These are phyloP conservation scores for Penicillium frequentans DNA, from an alignment of 2,329 filamentous ascomycete species.

Conservation along the genomic window DNA sequence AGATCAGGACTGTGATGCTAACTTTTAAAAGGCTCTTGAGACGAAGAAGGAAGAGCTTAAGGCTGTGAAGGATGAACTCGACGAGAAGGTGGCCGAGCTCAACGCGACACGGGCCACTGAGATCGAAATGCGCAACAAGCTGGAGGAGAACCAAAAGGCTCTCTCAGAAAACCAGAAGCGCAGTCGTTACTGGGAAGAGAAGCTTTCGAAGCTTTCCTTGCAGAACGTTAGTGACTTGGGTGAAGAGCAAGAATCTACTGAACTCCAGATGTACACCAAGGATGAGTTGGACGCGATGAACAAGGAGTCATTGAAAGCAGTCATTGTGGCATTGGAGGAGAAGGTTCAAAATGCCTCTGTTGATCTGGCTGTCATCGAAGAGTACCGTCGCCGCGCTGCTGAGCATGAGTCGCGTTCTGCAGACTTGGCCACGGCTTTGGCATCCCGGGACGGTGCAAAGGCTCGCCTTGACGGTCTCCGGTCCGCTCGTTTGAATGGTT, in stretches of 20 bases:
- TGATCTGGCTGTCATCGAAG: conserved; percentile 82
- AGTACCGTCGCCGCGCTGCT: conserved; percentile 82
- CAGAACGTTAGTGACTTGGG: conserved; percentile 76
- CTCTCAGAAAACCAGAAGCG: conserved; percentile 83
- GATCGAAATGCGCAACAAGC: conserved; percentile 97
- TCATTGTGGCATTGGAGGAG: conserved; percentile 67
- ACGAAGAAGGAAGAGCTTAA: conserved; percentile 79
- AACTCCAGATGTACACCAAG: conserved; percentile 74
- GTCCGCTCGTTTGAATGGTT: conserved; percentile 85
- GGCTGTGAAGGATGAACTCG: conserved; percentile 77
- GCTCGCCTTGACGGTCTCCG: conserved; percentile 90
- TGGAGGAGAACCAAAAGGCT: conserved; percentile 92
- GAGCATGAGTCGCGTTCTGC: conserved; percentile 79
- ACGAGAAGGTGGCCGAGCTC: conserved; percentile 79
- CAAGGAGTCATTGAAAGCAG: conserved; percentile 62
- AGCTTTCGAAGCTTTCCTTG: conserved; percentile 77
- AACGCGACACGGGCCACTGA: conserved; percentile 87
- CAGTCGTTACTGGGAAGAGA: conserved; percentile 83
- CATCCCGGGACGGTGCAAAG: conserved; percentile 81
- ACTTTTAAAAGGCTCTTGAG: conserved; percentile 58
- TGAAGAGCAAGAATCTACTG: conserved; percentile 49
- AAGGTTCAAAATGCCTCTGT: conserved; percentile 83
- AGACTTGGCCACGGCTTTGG: conserved; percentile 77
- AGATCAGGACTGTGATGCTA: conserved; percentile 14
- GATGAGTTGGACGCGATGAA: conserved; percentile 66